phyloP scores from a whole-genome alignment of 176 grass and related monocot genomes.

The Phoenix roebelenii region DNA sequence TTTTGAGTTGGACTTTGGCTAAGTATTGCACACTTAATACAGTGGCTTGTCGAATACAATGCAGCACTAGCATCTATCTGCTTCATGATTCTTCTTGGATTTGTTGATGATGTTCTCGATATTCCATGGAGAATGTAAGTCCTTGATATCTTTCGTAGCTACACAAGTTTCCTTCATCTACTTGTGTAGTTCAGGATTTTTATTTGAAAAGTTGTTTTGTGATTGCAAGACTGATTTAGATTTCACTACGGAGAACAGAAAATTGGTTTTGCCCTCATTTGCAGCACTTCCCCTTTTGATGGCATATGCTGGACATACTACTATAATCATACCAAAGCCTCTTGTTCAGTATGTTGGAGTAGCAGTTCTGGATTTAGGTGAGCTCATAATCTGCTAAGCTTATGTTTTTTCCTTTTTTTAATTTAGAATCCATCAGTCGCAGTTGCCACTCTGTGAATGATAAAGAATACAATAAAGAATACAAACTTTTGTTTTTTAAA shows the following conservation, averaged over 20 bases:
- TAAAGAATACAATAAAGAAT: no score
- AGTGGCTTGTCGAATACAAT: slow-evolving; percentile 99
- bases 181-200: slow-evolving; percentile 2
- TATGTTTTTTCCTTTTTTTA: neutral
- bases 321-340: slow-evolving; percentile 89
- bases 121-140: slow-evolving; percentile 99
- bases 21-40: slow-evolving; percentile 22
- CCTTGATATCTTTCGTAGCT: slow-evolving; percentile 15
- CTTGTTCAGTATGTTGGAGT: slow-evolving; percentile 66
- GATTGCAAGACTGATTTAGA: no score
- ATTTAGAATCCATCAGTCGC: no score
- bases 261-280: slow-evolving; percentile 72
- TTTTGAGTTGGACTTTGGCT: slow-evolving; percentile 5
- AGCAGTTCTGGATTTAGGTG: slow-evolving; percentile 88
- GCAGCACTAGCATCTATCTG: slow-evolving; percentile 88
- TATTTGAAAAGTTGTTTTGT: neutral
- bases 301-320: slow-evolving; percentile 99
- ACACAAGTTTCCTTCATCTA: neutral
- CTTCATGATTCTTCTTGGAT: slow-evolving; percentile 99
- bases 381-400: neutral
- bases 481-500: no score
- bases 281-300: slow-evolving; percentile 90
- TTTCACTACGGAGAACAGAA: slow-evolving; percentile 30
- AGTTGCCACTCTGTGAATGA: no score
- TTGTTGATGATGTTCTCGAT: slow-evolving; percentile 99